Evolutionary conservation across 768 basidiomycete species (phyloP).

Genomic region (Stropharia rugosoannulata): DNA sequence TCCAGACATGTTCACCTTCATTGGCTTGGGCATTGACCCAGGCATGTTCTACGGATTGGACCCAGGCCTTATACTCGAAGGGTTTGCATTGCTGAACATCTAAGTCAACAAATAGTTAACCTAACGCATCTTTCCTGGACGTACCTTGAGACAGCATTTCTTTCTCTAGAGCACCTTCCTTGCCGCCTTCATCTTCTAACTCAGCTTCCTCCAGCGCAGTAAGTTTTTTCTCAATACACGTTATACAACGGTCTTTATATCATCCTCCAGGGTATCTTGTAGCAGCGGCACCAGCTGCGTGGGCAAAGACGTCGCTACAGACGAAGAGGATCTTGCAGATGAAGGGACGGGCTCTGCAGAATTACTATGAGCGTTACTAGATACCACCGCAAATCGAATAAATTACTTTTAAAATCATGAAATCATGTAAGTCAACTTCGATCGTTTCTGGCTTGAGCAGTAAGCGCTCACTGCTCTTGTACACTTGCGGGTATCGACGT

Average conservation of each 20-base stretch:
- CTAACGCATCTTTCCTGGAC: slow-evolving; percentile 20
- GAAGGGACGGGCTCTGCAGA: slow-evolving; percentile 86
- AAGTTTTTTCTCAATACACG: slow-evolving; percentile 70
- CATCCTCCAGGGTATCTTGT: slow-evolving; percentile 60
- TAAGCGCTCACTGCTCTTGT: slow-evolving; percentile 85
- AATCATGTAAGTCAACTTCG: slow-evolving; percentile 84
- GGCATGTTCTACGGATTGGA: too few relatives aligned
- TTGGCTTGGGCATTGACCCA: too few relatives aligned
- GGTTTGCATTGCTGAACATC: slow-evolving; percentile 78
- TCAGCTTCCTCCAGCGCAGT: slow-evolving; percentile 93
- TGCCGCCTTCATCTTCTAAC: slow-evolving; percentile 88
- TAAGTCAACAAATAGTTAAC: slow-evolving; percentile 6
- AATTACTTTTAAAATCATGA: slow-evolving; percentile 95
- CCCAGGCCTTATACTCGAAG: slow-evolving; percentile 88
- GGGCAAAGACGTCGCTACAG: slow-evolving; percentile 82
- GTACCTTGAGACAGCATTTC: slow-evolving; percentile 87
- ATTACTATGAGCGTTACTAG: not conserved
- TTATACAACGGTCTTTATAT: slow-evolving; percentile 70
- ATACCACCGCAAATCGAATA: not conserved
- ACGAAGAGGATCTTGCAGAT: slow-evolving; percentile 87
- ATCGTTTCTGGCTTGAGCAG: slow-evolving; percentile 86
- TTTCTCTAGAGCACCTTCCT: slow-evolving; percentile 71
- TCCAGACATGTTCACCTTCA: too few relatives aligned
- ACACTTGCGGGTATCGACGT: slow-evolving; percentile 94
- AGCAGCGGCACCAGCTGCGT: slow-evolving; percentile 81